Conservation (phyloP, 805 yeast species). For the Zygosaccharomyces gambellarensis region DNA sequence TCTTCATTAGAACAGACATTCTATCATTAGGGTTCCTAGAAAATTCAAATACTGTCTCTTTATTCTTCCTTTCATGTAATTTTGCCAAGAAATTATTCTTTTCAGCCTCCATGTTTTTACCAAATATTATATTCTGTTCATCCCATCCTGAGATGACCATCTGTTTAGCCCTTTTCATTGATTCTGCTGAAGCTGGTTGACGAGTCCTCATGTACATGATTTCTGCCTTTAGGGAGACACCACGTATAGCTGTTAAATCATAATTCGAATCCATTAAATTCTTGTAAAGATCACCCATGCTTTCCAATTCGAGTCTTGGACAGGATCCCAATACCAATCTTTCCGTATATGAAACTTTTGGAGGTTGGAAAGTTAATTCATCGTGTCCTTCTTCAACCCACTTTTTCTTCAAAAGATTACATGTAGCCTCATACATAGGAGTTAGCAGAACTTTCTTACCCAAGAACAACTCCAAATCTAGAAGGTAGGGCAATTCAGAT, state of each 20-base stretch:
- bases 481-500: constrained; percentile 79
- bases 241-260: constrained; percentile 60
- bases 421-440: constrained; percentile 60
- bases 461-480: constrained; percentile 85
- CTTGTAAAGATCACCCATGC: constrained; percentile 65
- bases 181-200: constrained; percentile 77
- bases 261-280: constrained; percentile 55
- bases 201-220: constrained; percentile 80
- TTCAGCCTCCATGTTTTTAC: constrained; percentile 67
- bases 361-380: constrained; percentile 40
- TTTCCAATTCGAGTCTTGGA: constrained; percentile 71
- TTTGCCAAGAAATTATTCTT: constrained; percentile 67
- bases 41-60: constrained; percentile 94
- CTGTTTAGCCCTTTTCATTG: constrained; percentile 82
- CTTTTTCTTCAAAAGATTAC: constrained; percentile 46
- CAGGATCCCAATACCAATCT: constrained; percentile 77
- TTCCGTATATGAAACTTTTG: constrained; percentile 65
- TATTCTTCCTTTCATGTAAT: constrained; percentile 60
- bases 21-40: constrained; percentile 60
- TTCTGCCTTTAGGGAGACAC: constrained; percentile 83
- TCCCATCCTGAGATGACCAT: constrained; percentile 79
- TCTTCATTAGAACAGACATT: constrained; percentile 76
- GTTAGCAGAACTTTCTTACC: constrained; percentile 76
- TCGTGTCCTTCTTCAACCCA: constrained; percentile 39
- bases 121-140: constrained; percentile 75